Percentiles rank a stretch among this genome's conserved stretches.
Conservation (phyloP, 2,329 filamentous ascomycete species). For the Arthrobotrys iridis region DNA sequence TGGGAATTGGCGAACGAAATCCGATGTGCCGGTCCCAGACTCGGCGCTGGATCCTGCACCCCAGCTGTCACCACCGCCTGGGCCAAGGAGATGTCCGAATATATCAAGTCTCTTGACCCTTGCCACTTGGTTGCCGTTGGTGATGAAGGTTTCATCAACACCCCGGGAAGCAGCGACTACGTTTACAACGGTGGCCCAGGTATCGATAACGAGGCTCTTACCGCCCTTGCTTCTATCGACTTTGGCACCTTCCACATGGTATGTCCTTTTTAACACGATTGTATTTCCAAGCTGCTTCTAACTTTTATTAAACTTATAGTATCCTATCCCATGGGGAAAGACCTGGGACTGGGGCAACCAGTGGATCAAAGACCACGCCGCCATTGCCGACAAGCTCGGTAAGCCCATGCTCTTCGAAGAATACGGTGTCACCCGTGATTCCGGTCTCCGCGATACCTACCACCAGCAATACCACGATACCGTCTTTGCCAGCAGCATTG, state of each 20-base stretch:
- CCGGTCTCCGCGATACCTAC: conserved; percentile 53
- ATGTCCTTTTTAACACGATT: background rate
- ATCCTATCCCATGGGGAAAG: conserved; percentile 64
- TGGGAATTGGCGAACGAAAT: conserved; percentile 76
- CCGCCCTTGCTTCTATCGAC: conserved; percentile 65
- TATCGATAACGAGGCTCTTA: conserved; percentile 65
- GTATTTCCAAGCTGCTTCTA: background rate
- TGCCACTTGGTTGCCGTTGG: conserved; percentile 69
- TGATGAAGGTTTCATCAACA: conserved; percentile 65
- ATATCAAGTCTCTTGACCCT: conserved; percentile 67
- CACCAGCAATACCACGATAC: conserved; percentile 54
- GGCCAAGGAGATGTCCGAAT: conserved; percentile 68
- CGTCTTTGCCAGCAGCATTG: conserved; percentile 53
- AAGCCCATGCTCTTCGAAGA: conserved; percentile 58
- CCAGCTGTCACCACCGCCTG: conserved; percentile 64
- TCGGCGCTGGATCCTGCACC: conserved; percentile 63
- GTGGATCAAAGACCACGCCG: conserved; percentile 65
- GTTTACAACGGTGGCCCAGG: conserved; percentile 66
- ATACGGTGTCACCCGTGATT: conserved; percentile 56
- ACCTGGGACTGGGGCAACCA: conserved; percentile 62
- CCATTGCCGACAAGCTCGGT: conserved; percentile 60
- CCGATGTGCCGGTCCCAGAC: conserved; percentile 65
- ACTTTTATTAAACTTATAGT: conserved; percentile 59
- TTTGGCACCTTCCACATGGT: conserved; percentile 68
- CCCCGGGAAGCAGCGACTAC: conserved; percentile 62